Conservation (phyloP, 1,284 basidiomycete genomes). For the Fomitopsis schrenkii region DNA sequence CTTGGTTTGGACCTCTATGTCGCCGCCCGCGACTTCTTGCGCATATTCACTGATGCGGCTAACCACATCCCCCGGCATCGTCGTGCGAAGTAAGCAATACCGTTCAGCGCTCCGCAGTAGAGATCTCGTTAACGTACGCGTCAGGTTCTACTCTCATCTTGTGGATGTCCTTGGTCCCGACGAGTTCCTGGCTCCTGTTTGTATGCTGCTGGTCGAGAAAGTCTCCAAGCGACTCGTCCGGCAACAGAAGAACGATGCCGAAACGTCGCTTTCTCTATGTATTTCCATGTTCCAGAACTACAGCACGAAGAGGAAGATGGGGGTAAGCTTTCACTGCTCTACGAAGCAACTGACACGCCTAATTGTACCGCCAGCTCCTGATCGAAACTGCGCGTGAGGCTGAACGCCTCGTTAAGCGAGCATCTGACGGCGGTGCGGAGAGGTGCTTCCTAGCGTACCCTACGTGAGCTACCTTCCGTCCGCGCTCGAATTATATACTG, state of each 20-base stretch:
- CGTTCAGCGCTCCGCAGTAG: no score
- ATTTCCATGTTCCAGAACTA: slow-evolving; percentile 64
- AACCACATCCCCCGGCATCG: slow-evolving; percentile 87
- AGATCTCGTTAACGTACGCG: background rate
- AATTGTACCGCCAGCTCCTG: slow-evolving; percentile 43
- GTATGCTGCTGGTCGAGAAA: slow-evolving; percentile 86
- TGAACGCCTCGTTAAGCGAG: slow-evolving; percentile 48
- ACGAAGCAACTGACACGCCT: background rate
- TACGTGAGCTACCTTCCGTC: slow-evolving; percentile 37
- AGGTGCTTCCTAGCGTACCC: slow-evolving; percentile 51
- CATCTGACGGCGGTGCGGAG: slow-evolving; percentile 35
- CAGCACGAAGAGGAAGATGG: slow-evolving; percentile 36
- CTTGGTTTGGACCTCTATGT: slow-evolving; percentile 59
- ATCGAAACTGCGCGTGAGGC: slow-evolving; percentile 68
- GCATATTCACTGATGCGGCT: slow-evolving; percentile 86
- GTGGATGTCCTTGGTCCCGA: slow-evolving; percentile 78
- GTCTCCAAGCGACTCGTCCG: slow-evolving; percentile 66
- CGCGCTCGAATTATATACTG: background rate
- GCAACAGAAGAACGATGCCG: slow-evolving; percentile 60
- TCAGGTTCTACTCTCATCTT: slow-evolving; percentile 89
- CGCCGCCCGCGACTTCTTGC: slow-evolving; percentile 69
- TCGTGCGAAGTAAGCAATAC: slow-evolving; percentile 56
- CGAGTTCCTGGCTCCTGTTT: slow-evolving; percentile 82
- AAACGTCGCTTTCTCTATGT: slow-evolving; percentile 61
- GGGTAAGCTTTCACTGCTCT: background rate